A percentile compares a stretch with the other conserved stretches of the same genome.
Conservation (phyloP, 2,329 filamentous ascomycete genomes). For the Fusarium cicatricum region DNA sequence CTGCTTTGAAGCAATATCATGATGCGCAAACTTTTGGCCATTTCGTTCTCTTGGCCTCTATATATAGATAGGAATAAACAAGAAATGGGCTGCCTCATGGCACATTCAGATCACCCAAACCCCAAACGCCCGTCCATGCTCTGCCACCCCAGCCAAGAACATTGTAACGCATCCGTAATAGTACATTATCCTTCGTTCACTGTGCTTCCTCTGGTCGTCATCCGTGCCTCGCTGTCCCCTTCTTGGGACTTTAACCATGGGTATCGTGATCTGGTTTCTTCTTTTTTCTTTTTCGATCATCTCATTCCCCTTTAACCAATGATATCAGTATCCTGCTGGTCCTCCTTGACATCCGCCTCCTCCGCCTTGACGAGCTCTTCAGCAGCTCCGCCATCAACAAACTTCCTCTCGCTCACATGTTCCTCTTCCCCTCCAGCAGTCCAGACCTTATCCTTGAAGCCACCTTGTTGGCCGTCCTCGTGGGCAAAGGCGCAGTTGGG, state of each 20-base stretch:
- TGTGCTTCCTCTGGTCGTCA: slow-evolving; percentile 30
- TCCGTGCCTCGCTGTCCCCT: slow-evolving; percentile 18
- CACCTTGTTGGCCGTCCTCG: slow-evolving; percentile 86
- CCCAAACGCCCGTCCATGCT: slow-evolving; percentile 43
- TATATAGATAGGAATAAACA: slow-evolving; percentile 35
- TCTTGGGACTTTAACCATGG: slow-evolving; percentile 25
- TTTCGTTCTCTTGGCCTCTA: slow-evolving; percentile 36
- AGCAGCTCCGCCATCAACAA: slow-evolving; percentile 73
- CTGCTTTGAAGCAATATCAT: slow-evolving; percentile 31
- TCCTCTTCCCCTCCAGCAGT: slow-evolving; percentile 65
- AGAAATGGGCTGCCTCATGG: slow-evolving; percentile 21
- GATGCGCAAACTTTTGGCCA: slow-evolving; percentile 30
- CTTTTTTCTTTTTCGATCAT: slow-evolving; percentile 28
- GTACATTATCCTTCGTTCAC: slow-evolving; percentile 41
- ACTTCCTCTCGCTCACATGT: slow-evolving; percentile 89
- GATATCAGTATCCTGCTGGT: slow-evolving; percentile 51
- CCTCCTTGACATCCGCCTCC: slow-evolving; percentile 50
- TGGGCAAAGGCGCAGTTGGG: slow-evolving; percentile 89
- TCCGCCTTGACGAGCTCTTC: slow-evolving; percentile 79
- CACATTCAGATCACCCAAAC: slow-evolving; percentile 22
- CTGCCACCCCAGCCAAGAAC: slow-evolving; percentile 40
- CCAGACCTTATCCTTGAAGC: slow-evolving; percentile 92
- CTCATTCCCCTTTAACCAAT: slow-evolving; percentile 43
- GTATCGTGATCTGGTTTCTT: slow-evolving; percentile 33
- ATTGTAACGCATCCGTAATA: slow-evolving; percentile 41